These are phyloP conservation scores for Asterionellopsis glacialis DNA, from an alignment of 108 stramenopile genomes.

Conservation along the genomic window DNA sequence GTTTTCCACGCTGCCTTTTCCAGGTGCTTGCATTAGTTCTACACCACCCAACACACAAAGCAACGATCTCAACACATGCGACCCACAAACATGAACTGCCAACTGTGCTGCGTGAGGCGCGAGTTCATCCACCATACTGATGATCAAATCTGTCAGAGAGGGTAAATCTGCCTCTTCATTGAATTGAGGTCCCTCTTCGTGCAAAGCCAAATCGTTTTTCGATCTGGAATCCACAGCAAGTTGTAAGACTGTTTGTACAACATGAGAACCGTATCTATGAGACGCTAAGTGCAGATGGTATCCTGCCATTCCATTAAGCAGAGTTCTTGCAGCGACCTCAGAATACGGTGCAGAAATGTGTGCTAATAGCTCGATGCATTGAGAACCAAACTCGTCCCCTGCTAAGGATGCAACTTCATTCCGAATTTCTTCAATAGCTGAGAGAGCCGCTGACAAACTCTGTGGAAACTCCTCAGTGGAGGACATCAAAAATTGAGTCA, in stretches of 20 bases:
- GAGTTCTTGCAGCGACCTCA: constrained; percentile 44
- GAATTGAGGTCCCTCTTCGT: constrained; percentile 44
- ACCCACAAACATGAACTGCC: constrained; percentile 79
- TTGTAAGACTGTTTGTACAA: constrained; percentile 69
- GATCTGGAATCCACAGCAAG: constrained; percentile 25
- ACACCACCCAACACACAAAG: constrained; percentile 72
- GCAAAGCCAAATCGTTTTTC: constrained; percentile 37
- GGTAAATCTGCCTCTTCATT: constrained; percentile 24
- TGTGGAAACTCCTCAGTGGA: constrained; percentile 49
- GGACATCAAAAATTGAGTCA: constrained; percentile 36
- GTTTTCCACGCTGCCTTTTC: constrained; percentile 13
- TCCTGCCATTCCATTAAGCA: constrained; percentile 46
- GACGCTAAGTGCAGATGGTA: constrained; percentile 72
- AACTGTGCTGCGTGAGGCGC: constrained; percentile 47
- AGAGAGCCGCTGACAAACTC: constrained; percentile 54
- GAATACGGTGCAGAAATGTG: constrained; percentile 63
- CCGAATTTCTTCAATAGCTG: constrained; percentile 69
- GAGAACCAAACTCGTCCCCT: constrained; percentile 68
- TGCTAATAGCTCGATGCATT: constrained; percentile 61
- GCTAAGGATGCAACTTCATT: constrained; percentile 80
- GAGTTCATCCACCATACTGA: constrained; percentile 53
- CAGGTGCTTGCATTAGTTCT: constrained; percentile 28
- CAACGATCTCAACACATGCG: constrained; percentile 74
- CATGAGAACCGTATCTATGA: constrained; percentile 84
- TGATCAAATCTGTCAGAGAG: constrained; percentile 39